Evolutionary conservation across 768 basidiomycete species (phyloP).

Genomic region (Naganishia randhawae): DNA sequence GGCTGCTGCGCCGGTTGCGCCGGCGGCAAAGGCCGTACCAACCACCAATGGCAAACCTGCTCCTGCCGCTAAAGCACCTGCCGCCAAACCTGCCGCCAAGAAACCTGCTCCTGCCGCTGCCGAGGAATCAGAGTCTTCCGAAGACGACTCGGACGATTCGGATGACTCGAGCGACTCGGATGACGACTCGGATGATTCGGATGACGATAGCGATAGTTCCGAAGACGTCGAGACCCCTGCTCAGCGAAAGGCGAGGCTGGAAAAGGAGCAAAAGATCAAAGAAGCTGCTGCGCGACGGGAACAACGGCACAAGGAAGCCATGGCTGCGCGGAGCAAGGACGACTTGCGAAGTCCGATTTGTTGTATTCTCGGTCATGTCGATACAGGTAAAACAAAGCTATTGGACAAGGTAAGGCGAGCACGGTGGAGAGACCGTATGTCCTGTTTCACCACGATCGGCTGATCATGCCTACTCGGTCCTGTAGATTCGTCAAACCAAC

Average conservation of each 20-base stretch:
- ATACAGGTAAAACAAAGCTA: slow-evolving; percentile 97
- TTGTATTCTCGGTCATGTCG: slow-evolving; percentile 98
- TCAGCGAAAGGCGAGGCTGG: slow-evolving; percentile 61
- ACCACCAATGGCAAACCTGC: slow-evolving; percentile 42
- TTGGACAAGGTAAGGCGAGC: slow-evolving; percentile 75
- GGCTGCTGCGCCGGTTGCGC: slow-evolving; percentile 6
- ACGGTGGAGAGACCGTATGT: neutral
- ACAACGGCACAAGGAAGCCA: slow-evolving; percentile 75
- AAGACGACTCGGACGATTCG: slow-evolving; percentile 36
- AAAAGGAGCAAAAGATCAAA: slow-evolving; percentile 62
- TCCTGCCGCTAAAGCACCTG: slow-evolving; percentile 31
- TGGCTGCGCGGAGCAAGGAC: slow-evolving; percentile 81
- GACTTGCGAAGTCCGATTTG: slow-evolving; percentile 93
- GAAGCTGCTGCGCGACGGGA: slow-evolving; percentile 75
- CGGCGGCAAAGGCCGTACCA: slow-evolving; percentile 30
- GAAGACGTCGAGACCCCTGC: slow-evolving; percentile 63
- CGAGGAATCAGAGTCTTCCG: slow-evolving; percentile 43
- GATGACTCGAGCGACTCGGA: slow-evolving; percentile 39
- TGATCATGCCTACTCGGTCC: neutral
- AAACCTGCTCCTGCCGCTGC: slow-evolving; percentile 36
- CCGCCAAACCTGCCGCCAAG: slow-evolving; percentile 33
- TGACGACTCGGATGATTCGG: slow-evolving; percentile 39
- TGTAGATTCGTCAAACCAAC: slow-evolving; percentile 95
- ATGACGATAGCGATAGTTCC: slow-evolving; percentile 36
- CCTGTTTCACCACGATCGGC: neutral